Evolutionary conservation across 495 filamentous ascomycete species (phyloP), one percentile per base, ranked within the genome.

Genomic region (Penicillium egyptiacum): DNA sequence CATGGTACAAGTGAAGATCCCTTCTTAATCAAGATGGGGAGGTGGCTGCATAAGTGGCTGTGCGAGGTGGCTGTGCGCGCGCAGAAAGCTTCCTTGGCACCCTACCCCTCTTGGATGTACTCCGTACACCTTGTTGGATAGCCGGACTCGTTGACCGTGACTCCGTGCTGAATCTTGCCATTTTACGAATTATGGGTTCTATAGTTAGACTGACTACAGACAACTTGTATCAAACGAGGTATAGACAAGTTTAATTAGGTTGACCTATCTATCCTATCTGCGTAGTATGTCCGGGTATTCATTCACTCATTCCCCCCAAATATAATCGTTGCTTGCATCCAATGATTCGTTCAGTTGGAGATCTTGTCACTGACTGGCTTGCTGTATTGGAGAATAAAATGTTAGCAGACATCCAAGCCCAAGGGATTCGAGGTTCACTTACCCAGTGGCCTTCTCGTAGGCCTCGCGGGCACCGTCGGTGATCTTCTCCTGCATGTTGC

Each of bases 401-500:
- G 16, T 52, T 40, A 52, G 50, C 35, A 37, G 19, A 28, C 16
- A n/a, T 48, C 16, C 33, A 11, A 20, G 25, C 19, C 30, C 22
- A 11, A 51, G 19, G 0, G 9, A 28, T 11, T 14, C 8, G 7
- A 5, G 28, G 8, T n/a, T 12, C 31, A 52, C 53, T 26, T 46
- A 55, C 53, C 53, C 53, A 48, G 53, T 55, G 14, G 19, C 12
- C 43, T 55, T 55, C 53, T 55, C 53, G 31, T 40, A 55, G 22
- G 53, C 53, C 7, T 30, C 19, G 12, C 53, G 53, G 19, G 20
- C 53, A 47, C 28, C 53, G 23, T 55, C 53, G 23, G 53, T 55
- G 14, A 55, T 48, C 43, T 55, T 55, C 43, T 55, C 53, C 53
- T 48, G 39, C 12, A 11, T 48, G 42, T 17, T 46, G 30, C 53